A percentile compares a stretch with the other conserved stretches of the same genome.
Conservation (phyloP, 2,329 filamentous ascomycete genomes). For the Camptophora hylomeconis region DNA sequence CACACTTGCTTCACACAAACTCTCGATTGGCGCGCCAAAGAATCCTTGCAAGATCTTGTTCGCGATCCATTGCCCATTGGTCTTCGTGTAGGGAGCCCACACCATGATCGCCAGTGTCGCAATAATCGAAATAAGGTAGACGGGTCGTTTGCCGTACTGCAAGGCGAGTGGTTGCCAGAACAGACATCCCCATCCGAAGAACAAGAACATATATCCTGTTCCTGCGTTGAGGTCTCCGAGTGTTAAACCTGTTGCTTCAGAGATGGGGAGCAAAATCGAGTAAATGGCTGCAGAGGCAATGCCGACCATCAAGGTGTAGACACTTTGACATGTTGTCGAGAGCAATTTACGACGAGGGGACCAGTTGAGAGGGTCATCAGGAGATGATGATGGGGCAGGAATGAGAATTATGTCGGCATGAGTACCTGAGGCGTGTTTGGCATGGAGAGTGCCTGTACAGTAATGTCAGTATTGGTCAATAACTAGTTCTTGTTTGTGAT, state of each 20-base stretch:
- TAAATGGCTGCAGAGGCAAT: slow-evolving; percentile 22
- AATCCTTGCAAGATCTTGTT: slow-evolving; percentile 36
- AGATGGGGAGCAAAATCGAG: slow-evolving; percentile 26
- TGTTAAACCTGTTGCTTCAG: slow-evolving; percentile 29
- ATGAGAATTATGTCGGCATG: slow-evolving; percentile 22
- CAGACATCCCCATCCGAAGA: slow-evolving; percentile 24
- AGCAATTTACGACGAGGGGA: slow-evolving; percentile 21
- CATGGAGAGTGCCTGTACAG: slow-evolving; percentile 13
- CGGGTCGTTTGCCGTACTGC: slow-evolving; percentile 26
- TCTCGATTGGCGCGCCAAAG: slow-evolving; percentile 36
- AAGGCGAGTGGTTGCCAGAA: slow-evolving; percentile 33
- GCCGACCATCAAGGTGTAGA: slow-evolving; percentile 24
- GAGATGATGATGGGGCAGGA: slow-evolving; percentile 25
- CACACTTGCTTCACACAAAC: slow-evolving; percentile 34
- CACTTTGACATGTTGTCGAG: slow-evolving; percentile 22
- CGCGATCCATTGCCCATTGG: slow-evolving; percentile 34
- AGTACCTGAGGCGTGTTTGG: slow-evolving; percentile 13
- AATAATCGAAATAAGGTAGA: slow-evolving; percentile 19
- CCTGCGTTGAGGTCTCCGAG: slow-evolving; percentile 33
- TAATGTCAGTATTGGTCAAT: background rate
- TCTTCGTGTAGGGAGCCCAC: slow-evolving; percentile 32
- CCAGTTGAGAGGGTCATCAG: slow-evolving; percentile 30
- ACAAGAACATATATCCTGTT: slow-evolving; percentile 32
- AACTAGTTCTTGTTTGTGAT: background rate
- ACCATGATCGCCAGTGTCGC: slow-evolving; percentile 25